Base-by-base conservation (phyloP, 192 early-diverging fungal species). In the Backusella macrospora region DNA sequence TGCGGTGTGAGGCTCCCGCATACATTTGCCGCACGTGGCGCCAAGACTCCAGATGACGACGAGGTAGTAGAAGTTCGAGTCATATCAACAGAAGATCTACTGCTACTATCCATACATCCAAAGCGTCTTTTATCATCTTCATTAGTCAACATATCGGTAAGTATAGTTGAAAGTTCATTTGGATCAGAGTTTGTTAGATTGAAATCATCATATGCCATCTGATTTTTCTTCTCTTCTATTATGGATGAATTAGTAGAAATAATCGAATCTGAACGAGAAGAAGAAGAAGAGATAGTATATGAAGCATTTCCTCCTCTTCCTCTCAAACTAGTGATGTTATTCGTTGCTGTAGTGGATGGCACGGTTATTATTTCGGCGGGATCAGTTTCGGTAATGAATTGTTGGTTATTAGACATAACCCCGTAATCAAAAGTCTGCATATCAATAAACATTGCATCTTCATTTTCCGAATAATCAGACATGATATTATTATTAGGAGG, bases 1-100 rank as follows among this genome's bases (percentile, higher is more conserved):
- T 62, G 59, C 6, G 62, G 66, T 21, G 67, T 66, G 12, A 70
- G 46, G 18, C 64, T 75, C 4, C 66, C 59, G 38, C 74, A 75
- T 9, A 63, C 14, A 21, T 47, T 45, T 7, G 47, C 4, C 9
- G 18, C 48, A 45, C 42, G 67, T 26, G 42, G 26, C 14, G 37
- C 38, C 40, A 68, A 26, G 67, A 45, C n/a, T 26, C 45, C 43
- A 15, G 67, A 69, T 42, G 43, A 29, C 12, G 42, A 46, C 29
- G 67, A 46, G 21, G 42, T 46, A 5, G 62, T 64, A 64, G 47
- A 48, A n/a, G 38, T 65, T 39, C 34, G 63, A 15, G 63, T 40
- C 29, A 34, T 65, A 34, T 34, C 38, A 12, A 40, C 34, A 3
- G 65, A 39, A 12, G 65, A 43, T 26, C 64, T 29, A 18, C 34